Conservation (phyloP, 208 protist species). For the Trypanosoma scelopori region DNA sequence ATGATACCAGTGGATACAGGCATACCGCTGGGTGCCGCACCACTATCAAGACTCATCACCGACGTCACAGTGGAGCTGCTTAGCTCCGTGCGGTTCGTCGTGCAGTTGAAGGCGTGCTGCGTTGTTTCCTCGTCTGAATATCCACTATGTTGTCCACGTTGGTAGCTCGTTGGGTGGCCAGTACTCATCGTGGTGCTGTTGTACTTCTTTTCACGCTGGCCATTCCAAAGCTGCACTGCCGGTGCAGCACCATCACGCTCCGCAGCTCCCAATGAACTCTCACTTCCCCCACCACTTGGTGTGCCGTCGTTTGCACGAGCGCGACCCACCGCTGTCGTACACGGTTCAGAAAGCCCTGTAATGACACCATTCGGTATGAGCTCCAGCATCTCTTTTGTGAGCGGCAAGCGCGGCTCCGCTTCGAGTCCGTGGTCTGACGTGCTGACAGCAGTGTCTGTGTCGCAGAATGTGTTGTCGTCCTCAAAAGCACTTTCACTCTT, state of each 20-base stretch:
- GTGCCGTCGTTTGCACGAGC: slow-evolving; percentile 3
- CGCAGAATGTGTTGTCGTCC: slow-evolving; percentile 31
- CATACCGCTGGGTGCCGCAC: background rate
- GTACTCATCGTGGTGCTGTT: slow-evolving; percentile 20
- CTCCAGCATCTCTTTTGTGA: slow-evolving; percentile 35
- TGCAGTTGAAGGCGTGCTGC: slow-evolving; percentile 18
- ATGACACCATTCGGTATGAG: slow-evolving; percentile 27
- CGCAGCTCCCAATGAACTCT: background rate
- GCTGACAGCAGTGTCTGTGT: slow-evolving; percentile 32
- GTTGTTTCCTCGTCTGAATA: slow-evolving; percentile 26
- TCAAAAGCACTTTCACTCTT: slow-evolving; percentile 37
- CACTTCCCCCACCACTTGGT: slow-evolving; percentile 15
- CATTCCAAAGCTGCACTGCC: slow-evolving; percentile 15
- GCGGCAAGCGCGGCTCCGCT: slow-evolving; percentile 27
- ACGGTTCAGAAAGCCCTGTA: slow-evolving; percentile 2
- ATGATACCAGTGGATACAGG: slow-evolving; percentile 17
- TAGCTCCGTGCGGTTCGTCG: slow-evolving; percentile 20
- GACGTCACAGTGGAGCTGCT: slow-evolving; percentile 29
- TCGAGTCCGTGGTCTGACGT: slow-evolving; percentile 27
- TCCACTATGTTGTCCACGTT: slow-evolving; percentile 18
- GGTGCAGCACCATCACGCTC: background rate
- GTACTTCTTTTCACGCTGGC: slow-evolving; percentile 1
- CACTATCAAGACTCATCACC: slow-evolving; percentile 26
- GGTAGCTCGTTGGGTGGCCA: slow-evolving; percentile 23
- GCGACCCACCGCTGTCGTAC: slow-evolving; percentile 1